A percentile compares a stretch with the other conserved stretches of the same genome.
These are phyloP conservation scores for Eimeria maxima DNA, from an alignment of 169 alveolate species.

Conservation along the genomic window DNA sequence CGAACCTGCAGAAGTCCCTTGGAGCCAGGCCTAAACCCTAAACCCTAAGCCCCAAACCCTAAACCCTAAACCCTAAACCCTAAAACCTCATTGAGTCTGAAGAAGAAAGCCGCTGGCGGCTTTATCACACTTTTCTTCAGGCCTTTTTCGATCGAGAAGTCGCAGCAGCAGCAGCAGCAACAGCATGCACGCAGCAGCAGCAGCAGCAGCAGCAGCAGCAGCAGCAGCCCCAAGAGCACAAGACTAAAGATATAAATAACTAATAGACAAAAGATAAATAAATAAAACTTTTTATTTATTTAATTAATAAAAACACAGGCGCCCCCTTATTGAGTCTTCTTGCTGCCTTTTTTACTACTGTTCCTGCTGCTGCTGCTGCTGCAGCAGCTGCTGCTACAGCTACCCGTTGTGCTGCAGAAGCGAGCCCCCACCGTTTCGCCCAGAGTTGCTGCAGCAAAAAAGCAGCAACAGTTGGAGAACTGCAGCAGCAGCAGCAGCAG, in stretches of 20 bases:
- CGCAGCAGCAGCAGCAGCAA: too few species aligned
- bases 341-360: conserved; percentile 8
- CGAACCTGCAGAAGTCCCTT: neutral
- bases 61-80: too few species aligned
- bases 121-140: too few species aligned
- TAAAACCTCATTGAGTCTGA: too few species aligned
- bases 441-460: neutral
- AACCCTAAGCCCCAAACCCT: too few species aligned
- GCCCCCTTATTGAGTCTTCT: neutral
- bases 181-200: too few species aligned
- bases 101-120: too few species aligned
- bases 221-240: too few species aligned
- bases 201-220: too few species aligned
- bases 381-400: neutral
- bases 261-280: neutral
- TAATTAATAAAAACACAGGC: neutral
- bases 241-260: neutral
- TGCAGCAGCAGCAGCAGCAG: neutral
- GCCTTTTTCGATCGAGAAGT: too few species aligned
- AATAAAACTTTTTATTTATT: neutral
- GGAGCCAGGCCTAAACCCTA: too few species aligned
- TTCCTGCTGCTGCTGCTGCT: conserved; percentile 36
- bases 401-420: neutral
- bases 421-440: neutral
- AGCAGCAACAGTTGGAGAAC: too few species aligned